Evolutionary conservation across 805 yeast genomes (phyloP).

Genomic region (Saturnispora besseyi): DNA sequence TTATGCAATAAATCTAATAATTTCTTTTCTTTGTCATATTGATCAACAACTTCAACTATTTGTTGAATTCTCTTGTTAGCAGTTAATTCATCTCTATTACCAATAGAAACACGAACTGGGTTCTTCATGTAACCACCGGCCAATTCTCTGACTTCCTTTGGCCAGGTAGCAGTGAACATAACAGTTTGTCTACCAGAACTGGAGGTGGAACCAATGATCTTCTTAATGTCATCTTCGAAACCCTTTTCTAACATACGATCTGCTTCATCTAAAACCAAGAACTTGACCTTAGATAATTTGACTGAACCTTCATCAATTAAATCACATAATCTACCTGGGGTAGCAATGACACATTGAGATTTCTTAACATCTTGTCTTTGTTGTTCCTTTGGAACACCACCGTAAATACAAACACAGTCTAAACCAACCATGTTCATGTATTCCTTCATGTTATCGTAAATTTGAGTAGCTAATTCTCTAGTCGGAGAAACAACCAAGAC

Average conservation of each 20-base stretch:
- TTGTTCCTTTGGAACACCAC: conserved; percentile 95
- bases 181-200: conserved; percentile 68
- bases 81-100: conserved; percentile 85
- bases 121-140: conserved; percentile 75
- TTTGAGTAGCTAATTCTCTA: conserved; percentile 94
- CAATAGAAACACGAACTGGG: conserved; percentile 89
- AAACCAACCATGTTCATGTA: conserved; percentile 55
- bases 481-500: conserved; percentile 92
- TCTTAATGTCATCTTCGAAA: conserved; percentile 90
- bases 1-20: conserved; percentile 62
- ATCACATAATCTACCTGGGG: conserved; percentile 96
- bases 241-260: conserved; percentile 99
- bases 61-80: conserved; percentile 95
- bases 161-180: conserved; percentile 99
- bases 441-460: conserved; percentile 67
- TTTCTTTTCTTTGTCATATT: conserved; percentile 67
- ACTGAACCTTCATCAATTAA: conserved; percentile 82
- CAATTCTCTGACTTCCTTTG: conserved; percentile 91
- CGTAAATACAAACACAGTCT: conserved; percentile 79
- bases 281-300: conserved; percentile 55
- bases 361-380: conserved; percentile 63
- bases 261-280: conserved; percentile 91
- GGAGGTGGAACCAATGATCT: conserved; percentile 54
- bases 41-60: conserved; percentile 86
- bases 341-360: conserved; percentile 83